These are phyloP conservation scores for Rhynchosporium graminicola DNA, from an alignment of 2,329 filamentous ascomycete genomes.

Conservation along the genomic window DNA sequence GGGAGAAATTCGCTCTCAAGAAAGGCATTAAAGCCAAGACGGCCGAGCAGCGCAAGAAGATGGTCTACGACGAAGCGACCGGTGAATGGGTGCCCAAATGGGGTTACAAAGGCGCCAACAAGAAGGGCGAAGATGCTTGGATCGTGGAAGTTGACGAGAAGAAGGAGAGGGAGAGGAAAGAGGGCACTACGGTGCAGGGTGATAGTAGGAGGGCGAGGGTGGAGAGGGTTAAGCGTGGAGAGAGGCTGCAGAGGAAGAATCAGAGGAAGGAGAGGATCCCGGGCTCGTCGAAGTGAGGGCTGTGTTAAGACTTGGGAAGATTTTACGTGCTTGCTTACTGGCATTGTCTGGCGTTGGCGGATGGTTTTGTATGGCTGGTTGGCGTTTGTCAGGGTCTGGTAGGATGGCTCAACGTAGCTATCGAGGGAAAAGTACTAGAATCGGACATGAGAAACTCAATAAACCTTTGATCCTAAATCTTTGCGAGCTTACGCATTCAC, in stretches of 20 bases:
- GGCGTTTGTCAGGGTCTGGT: conserved; percentile 11
- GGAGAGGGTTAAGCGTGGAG: conserved; percentile 71
- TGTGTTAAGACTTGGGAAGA: not conserved
- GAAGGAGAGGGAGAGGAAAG: conserved; percentile 63
- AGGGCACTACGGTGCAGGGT: conserved; percentile 61
- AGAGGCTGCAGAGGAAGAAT: conserved; percentile 69
- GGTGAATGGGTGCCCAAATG: conserved; percentile 93
- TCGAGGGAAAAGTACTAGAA: conserved; percentile 8
- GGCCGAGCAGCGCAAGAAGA: conserved; percentile 73
- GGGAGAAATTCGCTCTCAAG: conserved; percentile 94
- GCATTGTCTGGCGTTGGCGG: conserved; percentile 12
- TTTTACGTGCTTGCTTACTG: not conserved
- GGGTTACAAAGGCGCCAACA: conserved; percentile 91
- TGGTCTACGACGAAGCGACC: conserved; percentile 79
- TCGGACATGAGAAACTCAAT: not conserved
- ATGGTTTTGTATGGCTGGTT: conserved; percentile 3
- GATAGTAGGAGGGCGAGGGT: conserved; percentile 64
- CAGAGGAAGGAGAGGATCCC: conserved; percentile 48
- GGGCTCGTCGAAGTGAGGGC: conserved; percentile 21
- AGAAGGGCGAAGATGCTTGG: conserved; percentile 81
- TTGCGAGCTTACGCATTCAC: not conserved
- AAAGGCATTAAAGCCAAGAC: conserved; percentile 94
- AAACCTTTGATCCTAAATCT: not conserved
- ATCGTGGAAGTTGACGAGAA: conserved; percentile 87
- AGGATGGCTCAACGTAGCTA: not conserved